Evolutionary conservation across 208 protist genomes (phyloP).

Genomic region (Porcisia hertigi): DNA sequence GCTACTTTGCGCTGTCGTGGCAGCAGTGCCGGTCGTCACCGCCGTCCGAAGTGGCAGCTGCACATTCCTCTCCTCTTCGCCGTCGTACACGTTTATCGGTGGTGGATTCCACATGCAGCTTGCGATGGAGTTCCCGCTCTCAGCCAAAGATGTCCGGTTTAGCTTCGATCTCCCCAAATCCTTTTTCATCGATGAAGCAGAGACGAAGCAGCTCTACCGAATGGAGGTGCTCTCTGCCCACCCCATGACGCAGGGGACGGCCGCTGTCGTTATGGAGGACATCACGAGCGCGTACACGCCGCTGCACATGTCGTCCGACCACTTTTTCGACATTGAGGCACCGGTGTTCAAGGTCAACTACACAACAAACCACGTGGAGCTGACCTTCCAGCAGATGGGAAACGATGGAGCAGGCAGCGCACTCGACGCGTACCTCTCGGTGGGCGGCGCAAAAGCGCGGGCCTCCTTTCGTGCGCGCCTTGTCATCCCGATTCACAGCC

Average conservation of each 20-base stretch:
- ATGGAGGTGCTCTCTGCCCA: constrained; percentile 17
- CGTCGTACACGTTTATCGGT: constrained; percentile 38
- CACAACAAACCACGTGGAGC: constrained; percentile 39
- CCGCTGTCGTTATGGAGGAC: constrained; percentile 21
- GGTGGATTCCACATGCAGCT: constrained; percentile 84
- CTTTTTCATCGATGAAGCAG: constrained; percentile 79
- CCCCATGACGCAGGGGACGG: not conserved
- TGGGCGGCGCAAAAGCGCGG: not conserved
- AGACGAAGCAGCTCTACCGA: constrained; percentile 65
- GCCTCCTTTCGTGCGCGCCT: constrained; percentile 26
- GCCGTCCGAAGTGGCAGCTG: constrained; percentile 15
- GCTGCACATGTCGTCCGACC: constrained; percentile 40
- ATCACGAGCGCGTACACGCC: constrained; percentile 36
- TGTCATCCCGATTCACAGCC: constrained; percentile 78
- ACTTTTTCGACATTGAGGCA: constrained; percentile 82
- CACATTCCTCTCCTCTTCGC: constrained; percentile 1
- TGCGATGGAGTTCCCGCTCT: constrained; percentile 54
- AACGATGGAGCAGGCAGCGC: not conserved
- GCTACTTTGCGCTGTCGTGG: not conserved
- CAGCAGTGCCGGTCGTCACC: not conserved
- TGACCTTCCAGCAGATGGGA: constrained; percentile 26
- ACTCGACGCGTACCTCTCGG: constrained; percentile 15
- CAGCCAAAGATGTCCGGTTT: constrained; percentile 26
- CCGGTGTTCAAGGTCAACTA: constrained; percentile 74
- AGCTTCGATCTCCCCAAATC: constrained; percentile 47